Base-by-base conservation (phyloP, 495 filamentous ascomycete species). In the Aspergillus incahuasiensis region DNA sequence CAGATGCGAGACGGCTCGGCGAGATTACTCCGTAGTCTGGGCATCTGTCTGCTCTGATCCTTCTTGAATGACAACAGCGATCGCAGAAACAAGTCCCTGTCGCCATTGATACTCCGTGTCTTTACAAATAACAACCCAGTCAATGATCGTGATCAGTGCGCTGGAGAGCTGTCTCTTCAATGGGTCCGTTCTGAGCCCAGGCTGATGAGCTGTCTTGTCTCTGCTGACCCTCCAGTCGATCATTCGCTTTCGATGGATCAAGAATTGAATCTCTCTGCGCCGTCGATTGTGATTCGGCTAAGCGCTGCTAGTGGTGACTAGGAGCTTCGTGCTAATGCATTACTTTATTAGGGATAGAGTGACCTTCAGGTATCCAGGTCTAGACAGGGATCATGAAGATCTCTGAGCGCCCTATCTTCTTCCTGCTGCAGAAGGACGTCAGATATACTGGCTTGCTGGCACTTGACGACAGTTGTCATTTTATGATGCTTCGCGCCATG, bases 221-320 rank as follows among this genome's bases (percentile, higher is more conserved):
- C 24, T 51, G 54, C 43, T 42, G 55, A 43, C 54, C 52, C 43
- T 53, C 44, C 45, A 46, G 48, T 39, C 48, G 59, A 58, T 60
- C 59, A 60, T 64, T 57, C 41, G 48, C 35, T 57, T 64, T 57
- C 34, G 62, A 64, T 52, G 53, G 58, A 53, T 59, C 58, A 64
- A 57, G 48, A 52, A 54, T 24, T 56, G 40, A 55, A 57, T 62
- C 56, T 52, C 8, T n/a, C 50, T 48, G 30, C 35, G 53, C 21
- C n/a, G 32, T 42, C 40, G 44, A n/a, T 43, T 20, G 18, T 60
- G 58, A 64, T 64, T 62, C 58, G 62, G 51, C 52, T 45, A 49
- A 32, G 38, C 25, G 9, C 5, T 32, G 16, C 45, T 47, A 47
- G 45, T 47, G 45, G 19, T 39, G 9, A 32, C 44, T 48, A 34